Evolutionary conservation across 2,329 filamentous ascomycete species (phyloP), one percentile per base, ranked within the genome.

Genomic region (Calonectria naviculata): DNA sequence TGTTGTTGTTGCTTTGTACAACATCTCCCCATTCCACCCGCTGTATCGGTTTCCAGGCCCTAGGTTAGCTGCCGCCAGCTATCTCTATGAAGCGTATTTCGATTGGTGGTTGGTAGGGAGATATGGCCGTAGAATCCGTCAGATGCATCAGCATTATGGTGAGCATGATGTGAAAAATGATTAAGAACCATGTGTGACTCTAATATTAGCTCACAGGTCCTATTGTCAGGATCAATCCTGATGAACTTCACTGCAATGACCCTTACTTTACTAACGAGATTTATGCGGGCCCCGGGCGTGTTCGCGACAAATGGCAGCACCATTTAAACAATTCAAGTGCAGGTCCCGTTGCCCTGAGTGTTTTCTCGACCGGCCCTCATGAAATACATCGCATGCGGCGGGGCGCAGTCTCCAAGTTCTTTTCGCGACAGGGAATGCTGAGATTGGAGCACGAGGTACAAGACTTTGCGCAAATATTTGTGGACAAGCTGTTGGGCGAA

Each of bases 201-300:
- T 64, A 26, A 61, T 26, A 7, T 21, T 12, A 31, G 8, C 6
- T 4, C 5, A 0, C 1, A 82, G 81, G 81, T 0, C 83, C 83
- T 2, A 81, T 85, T 36, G 80, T 85, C 8, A 77, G 83, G 8
- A 84, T 85, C 46, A 84, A 77, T 47, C 83, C 83, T 0, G 71
- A 83, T n/a, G 83, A 85, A 67, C 78, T 84, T 2, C 83, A 85
- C 69, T 84, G 83, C 74, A 77, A 74, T 10, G 81, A 84, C 60
- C 77, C 78, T 0, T 66, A 74, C 66, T 84, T 85, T 54, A 73
- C 76, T 21, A 82, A 85, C n/a, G 82, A 84, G 54, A 81, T 85
- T 29, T 84, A 83, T 61, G 76, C 76, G 6, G 78, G 75, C 0
- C 74, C 75, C 1, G 78, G 76, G 2, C 78, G 79, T 10, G 73